Base-by-base conservation (phyloP, 2,329 filamentous ascomycete species). In the Fusarium albosuccineum region DNA sequence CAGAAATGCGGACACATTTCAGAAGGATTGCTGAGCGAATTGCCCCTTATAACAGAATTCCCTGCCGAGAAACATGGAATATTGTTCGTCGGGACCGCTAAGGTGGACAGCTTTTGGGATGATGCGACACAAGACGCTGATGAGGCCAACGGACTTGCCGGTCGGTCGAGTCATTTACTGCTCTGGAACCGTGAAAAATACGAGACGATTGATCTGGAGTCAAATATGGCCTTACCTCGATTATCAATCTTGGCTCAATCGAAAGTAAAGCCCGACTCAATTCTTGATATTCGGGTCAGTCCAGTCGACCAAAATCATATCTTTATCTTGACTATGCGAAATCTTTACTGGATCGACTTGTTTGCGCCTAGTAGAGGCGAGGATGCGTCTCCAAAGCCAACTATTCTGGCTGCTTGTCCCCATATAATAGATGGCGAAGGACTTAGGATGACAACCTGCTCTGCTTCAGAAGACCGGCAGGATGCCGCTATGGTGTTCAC, bases 271-370 rank as follows among this genome's bases (percentile, higher is more conserved):
- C 65, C 72, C 26, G 81, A 82, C 51, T 71, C 66, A 14, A 85
- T 93, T 48, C 73, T 93, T 59, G 86, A 91, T 70, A 72, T 89
- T 2, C 82, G 82, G 64, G 70, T 76, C 9, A 86, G 85, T 59
- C 82, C 83, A 1, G 71, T 75, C 3, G 78, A 83, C 54, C 77
- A 80, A 6, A 78, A 80, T 27, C 82, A 86, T n/a, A 70, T 88
- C 2, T 86, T 89, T 58, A 77, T 92, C 9, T 77, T 92, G 44
- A 92, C 89, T 1, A 83, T 82, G 11, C 80, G 79, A 1, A 79
- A 79, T 29, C 57, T 91, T 1, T 78, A 84, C 34, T 81, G 86
- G 78, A 67, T 87, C n/a, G 78, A 83, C 48, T 70, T 86, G 13
- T 74, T 68, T 50, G 60, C 58, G 48, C 55, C 63, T 9, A 57